Base-by-base conservation (phyloP, 352 stramenopile genomes). In the Elongisporangium senticosum region DNA sequence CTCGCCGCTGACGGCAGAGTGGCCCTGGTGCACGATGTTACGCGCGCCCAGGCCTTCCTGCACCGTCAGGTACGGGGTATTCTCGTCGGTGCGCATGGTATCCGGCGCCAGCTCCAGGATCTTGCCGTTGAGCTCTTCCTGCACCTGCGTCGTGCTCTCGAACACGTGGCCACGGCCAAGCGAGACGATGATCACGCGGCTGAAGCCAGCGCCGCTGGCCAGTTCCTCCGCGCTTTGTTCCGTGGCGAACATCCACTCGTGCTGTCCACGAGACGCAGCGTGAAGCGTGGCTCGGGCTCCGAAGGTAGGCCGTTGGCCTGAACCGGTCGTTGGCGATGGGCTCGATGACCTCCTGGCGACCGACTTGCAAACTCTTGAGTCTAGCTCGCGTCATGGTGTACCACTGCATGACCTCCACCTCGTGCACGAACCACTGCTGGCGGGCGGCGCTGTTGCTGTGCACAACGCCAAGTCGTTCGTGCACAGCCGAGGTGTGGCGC, bases 201-300 rank as follows among this genome's bases (percentile, higher is more conserved):
- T 81, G 55, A 89, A 93, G 8, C 77, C 79, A 54, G 83, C 79
- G 17, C 74, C 72, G 4, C 58, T 58, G 19, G 79, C 86, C 10
- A 95, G 64, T 40, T 93, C 72, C 13, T 68, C 66, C 10, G 79
- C 73, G 24, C 85, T 83, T 39, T 92, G 75, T 51, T 89, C 77
- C 2, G 75, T 86, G 20, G 77, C 70, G 52, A 95, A 95, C 65
- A 89, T 78, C 73, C 72, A 93, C 63, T 94, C 84, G 60, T 90
- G 76, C 73, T 58, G 56, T 92, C 79, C 28, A 88, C 74, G 2
- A 89, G 60, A 17, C 77, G 77, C 51, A 90, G 65, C 53, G 69
- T 76, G 59, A 84, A 91, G 6, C 77, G 67, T 23, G 80, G 74
- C 40, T 70, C 69, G 14, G 73, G 67, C 58, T 82, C 28, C 28